phyloP scores from a whole-genome alignment of 495 filamentous ascomycete genomes.

The Tuber umbilicatum region DNA sequence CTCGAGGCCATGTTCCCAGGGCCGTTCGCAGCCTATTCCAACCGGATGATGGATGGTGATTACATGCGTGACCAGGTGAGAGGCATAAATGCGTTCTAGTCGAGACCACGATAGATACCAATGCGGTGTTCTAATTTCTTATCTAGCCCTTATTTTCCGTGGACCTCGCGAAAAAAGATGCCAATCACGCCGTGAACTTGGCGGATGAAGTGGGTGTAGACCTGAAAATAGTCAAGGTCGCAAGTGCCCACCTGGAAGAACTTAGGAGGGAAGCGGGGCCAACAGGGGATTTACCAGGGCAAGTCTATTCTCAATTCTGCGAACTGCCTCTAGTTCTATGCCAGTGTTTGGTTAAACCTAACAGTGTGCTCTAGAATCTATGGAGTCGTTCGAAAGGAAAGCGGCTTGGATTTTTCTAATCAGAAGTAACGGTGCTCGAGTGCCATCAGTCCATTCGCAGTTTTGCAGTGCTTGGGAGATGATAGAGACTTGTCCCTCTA shows the following conservation, averaged over 20 bases:
- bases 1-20: constrained; percentile 57
- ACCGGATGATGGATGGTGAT: constrained; percentile 66
- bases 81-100: constrained; percentile 42
- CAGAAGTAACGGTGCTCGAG: not conserved
- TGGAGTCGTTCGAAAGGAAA: constrained; percentile 24
- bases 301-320: not conserved
- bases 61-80: constrained; percentile 56
- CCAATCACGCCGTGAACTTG: constrained; percentile 63
- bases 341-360: not conserved
- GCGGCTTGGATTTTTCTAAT: constrained; percentile 25
- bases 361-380: constrained; percentile 14
- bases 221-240: constrained; percentile 60
- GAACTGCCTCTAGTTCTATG: not conserved
- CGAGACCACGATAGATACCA: constrained; percentile 42
- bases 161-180: constrained; percentile 80
- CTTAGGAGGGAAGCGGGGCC: constrained; percentile 68
- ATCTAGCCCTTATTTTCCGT: constrained; percentile 68
- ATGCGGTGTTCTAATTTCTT: not conserved
- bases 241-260: constrained; percentile 58
- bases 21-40: constrained; percentile 62
- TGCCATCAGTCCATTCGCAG: too few relatives aligned
- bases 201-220: constrained; percentile 57
- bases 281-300: constrained; percentile 69
- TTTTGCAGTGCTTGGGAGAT: not conserved
- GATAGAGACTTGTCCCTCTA: not conserved